These are phyloP conservation scores for Lasiosphaeria ovina DNA, from an alignment of 495 filamentous ascomycete genomes.

Conservation along the genomic window DNA sequence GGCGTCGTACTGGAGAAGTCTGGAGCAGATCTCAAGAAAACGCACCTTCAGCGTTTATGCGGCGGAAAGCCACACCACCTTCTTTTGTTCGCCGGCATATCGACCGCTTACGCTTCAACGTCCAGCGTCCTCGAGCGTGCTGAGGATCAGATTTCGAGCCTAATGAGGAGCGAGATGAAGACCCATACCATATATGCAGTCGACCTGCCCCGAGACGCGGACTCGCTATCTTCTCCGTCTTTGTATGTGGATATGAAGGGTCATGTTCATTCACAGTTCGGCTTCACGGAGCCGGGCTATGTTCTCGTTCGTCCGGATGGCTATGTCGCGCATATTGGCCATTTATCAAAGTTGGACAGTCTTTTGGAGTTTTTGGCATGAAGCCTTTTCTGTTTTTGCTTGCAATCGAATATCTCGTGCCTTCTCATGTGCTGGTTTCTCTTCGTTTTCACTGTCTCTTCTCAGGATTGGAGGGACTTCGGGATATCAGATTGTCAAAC, in stretches of 20 bases:
- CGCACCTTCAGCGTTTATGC: conserved; percentile 31
- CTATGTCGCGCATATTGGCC: conserved; percentile 40
- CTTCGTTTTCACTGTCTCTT: background rate
- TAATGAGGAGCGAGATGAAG: conserved; percentile 13
- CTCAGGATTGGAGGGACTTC: background rate
- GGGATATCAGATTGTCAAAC: no score
- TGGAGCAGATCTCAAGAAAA: conserved; percentile 9
- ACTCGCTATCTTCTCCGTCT: background rate
- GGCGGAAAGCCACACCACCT: conserved; percentile 28
- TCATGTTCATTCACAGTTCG: conserved; percentile 33
- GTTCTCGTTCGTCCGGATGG: conserved; percentile 42
- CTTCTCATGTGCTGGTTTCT: background rate
- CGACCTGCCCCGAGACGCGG: conserved; percentile 1
- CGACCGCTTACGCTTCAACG: conserved; percentile 7
- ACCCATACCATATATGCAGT: conserved; percentile 21
- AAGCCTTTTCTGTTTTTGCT: background rate
- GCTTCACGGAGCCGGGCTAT: conserved; percentile 34
- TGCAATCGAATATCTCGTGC: background rate
- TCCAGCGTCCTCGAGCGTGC: conserved; percentile 18
- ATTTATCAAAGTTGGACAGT: conserved; percentile 26
- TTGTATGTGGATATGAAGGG: conserved; percentile 31
- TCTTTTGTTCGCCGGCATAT: conserved; percentile 35
- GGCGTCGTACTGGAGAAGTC: conserved; percentile 20
- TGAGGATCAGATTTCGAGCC: conserved; percentile 14
- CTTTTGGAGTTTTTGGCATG: conserved; percentile 28